Evolutionary conservation across 176 grass and related monocot genomes (phyloP), one percentile per base, ranked within the genome.

Genomic region (Hordeum marinum): DNA sequence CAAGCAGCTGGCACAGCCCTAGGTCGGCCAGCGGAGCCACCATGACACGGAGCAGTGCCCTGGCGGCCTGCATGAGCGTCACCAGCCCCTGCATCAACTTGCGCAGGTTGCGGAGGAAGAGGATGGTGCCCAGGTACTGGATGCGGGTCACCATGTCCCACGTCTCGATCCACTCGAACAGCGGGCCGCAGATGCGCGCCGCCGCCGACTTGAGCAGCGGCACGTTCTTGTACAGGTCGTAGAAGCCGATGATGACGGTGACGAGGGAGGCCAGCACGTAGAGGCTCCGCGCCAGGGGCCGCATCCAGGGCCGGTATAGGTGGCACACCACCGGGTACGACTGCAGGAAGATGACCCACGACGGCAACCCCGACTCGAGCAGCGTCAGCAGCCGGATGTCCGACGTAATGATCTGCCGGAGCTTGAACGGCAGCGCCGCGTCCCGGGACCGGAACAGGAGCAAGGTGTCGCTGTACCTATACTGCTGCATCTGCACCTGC

Each of bases 141-240:
- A 98, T 90, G 52, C 95, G 65, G 5, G 92, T 88, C 42, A 93
- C 71, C 92, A 98, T 98, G 66, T 98, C 95, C 95, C 92, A 98
- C 77, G 52, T 84, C 92, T 98, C 90, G 80, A 94, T 94, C 95
- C 95, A 95, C 14, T 79, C 82, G 55, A 91, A 98, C 48, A 98
- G 86, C 20, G 95, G 95, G 2, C 95, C 95, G 26, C 87, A 93
- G 80, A 98, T 84, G 78, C 80, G 88, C 45, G 86, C 87, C 11
- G 87, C 95, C 3, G 95, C 83, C 4, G 82, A 85, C 82, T 94
- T 94, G 25, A 98, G 84, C 82, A 98, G 71, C 7, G 95, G 95
- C 62, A 98, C 90, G 63, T 98, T 93, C 86, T 98, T 98, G 86
- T 98, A 98, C 3, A 98, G 89, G 82, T 98, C 95, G 75, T 98